phyloP scores from a whole-genome alignment of 495 filamentous ascomycete genomes.

The Penicillium fimorum region DNA sequence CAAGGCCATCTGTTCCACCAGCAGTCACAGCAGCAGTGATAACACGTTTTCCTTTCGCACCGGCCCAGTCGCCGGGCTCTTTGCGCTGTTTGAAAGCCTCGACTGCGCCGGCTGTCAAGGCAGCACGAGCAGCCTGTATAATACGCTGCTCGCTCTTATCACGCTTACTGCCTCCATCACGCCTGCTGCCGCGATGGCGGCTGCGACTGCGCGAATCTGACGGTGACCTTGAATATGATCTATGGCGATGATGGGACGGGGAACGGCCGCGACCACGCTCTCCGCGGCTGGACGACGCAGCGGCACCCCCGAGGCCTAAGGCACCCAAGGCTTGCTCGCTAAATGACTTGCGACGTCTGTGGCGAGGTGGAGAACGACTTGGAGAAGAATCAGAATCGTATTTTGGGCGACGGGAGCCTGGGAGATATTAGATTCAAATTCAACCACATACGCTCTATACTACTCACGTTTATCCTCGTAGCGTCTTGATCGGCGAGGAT shows the following conservation, averaged over 20 bases:
- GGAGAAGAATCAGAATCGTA: slow-evolving; percentile 40
- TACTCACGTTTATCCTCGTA: slow-evolving; percentile 50
- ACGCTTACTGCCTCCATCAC: slow-evolving; percentile 23
- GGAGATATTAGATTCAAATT: background rate
- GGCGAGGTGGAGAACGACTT: slow-evolving; percentile 43
- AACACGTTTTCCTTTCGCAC: slow-evolving; percentile 81
- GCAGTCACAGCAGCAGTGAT: slow-evolving; percentile 83
- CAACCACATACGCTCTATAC: background rate
- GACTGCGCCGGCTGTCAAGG: slow-evolving; percentile 77
- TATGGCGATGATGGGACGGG: slow-evolving; percentile 51
- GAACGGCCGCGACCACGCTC: slow-evolving; percentile 26
- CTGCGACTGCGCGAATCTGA: slow-evolving; percentile 49
- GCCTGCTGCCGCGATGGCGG: slow-evolving; percentile 30
- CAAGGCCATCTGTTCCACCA: slow-evolving; percentile 75
- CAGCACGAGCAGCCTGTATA: slow-evolving; percentile 82
- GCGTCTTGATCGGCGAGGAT: slow-evolving; percentile 52
- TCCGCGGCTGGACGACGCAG: slow-evolving; percentile 19
- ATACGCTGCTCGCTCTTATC: slow-evolving; percentile 63
- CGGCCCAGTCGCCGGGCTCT: slow-evolving; percentile 78
- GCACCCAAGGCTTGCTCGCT: slow-evolving; percentile 66
- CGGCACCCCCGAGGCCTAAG: slow-evolving; percentile 63
- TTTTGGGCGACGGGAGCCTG: slow-evolving; percentile 41
- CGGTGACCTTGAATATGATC: slow-evolving; percentile 53
- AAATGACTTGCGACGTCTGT: slow-evolving; percentile 64
- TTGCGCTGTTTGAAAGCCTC: slow-evolving; percentile 88